These are phyloP conservation scores for Fusarium mangiferae DNA, from an alignment of 2,329 filamentous ascomycete genomes.

Conservation along the genomic window DNA sequence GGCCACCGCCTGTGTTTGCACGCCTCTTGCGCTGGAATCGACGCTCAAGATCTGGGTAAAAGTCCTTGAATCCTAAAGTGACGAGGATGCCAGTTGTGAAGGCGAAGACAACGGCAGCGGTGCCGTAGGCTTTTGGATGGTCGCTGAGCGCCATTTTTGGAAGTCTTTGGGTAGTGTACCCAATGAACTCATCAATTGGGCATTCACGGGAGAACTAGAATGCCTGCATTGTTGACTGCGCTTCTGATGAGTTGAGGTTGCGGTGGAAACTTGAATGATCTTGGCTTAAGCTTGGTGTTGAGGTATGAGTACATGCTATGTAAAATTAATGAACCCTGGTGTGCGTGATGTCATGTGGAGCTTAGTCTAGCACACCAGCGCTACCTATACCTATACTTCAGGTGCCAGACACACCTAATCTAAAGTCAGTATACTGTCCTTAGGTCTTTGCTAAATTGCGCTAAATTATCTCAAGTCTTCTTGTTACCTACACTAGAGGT, in stretches of 20 bases:
- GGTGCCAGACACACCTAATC: background rate
- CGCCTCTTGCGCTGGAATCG: conserved; percentile 64
- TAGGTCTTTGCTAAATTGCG: background rate
- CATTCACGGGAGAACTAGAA: conserved; percentile 7
- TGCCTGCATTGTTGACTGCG: conserved; percentile 16
- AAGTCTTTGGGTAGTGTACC: background rate
- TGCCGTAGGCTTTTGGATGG: conserved; percentile 70
- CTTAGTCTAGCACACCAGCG: background rate
- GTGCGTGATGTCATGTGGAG: conserved; percentile 44
- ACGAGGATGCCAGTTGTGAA: conserved; percentile 82
- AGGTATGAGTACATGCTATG: background rate
- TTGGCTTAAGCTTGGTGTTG: conserved; percentile 4
- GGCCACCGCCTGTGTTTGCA: conserved; percentile 36
- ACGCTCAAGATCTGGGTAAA: conserved; percentile 79
- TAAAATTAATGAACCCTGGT: conserved; percentile 21
- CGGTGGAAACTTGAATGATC: conserved; percentile 3
- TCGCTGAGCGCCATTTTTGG: conserved; percentile 69
- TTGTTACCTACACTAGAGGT: background rate
- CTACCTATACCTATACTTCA: background rate
- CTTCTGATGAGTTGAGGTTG: background rate
- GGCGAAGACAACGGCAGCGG: conserved; percentile 73
- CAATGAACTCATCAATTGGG: conserved; percentile 14
- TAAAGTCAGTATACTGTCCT: background rate
- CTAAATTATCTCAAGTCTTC: background rate
- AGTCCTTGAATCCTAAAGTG: conserved; percentile 81